Base-by-base conservation (phyloP, 495 filamentous ascomycete genomes). In the Hypoxylon fragiforme region DNA sequence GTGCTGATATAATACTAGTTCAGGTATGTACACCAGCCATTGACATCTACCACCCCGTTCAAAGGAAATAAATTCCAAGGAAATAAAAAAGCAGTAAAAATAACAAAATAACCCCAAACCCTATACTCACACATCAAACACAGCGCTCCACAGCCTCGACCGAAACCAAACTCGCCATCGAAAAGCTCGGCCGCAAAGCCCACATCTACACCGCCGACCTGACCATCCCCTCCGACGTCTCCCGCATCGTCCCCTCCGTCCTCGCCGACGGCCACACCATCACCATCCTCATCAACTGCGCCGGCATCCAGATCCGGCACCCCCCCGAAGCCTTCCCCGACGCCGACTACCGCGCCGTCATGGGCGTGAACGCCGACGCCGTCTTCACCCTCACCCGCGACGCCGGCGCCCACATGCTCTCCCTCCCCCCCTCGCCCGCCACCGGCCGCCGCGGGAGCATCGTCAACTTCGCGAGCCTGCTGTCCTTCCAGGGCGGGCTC, bases 401-500 rank as follows among this genome's bases (percentile, higher is more conserved):
- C 67, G 82, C 91, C 7, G 92, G 89, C 42, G 84, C 85, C n/a
- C 89, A 94, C 70, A 87, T 96, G 75, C 81, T 96, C 1, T 57
- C 69, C 4, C 85, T 83, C 0, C 66, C 75, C 1, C 73, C 77
- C 0, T 79, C 81, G 8, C 65, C 77, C 11, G 67, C 70, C 4
- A 75, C 74, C 0, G 83, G 84, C 9, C 82, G 83, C 2, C 73
- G 81, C 9, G 91, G 92, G 2, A 80, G 79, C 44, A 88, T 96
- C 64, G 87, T 97, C 74, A 97, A 96, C 71, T 81, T 95, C 56
- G 90, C 86, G 3, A 88, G 83, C 0, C 78, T 96, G 8, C 80
- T 96, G 0, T 86, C 86, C 31, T 97, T 95, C 80, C 92, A 96
- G 63, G 92, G 92, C 42, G 92, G 92, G 0, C 76, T 96, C 34